Evolutionary conservation across 805 yeast genomes (phyloP), one percentile per base, ranked within the genome.

Genomic region (Ogataea neopini): DNA sequence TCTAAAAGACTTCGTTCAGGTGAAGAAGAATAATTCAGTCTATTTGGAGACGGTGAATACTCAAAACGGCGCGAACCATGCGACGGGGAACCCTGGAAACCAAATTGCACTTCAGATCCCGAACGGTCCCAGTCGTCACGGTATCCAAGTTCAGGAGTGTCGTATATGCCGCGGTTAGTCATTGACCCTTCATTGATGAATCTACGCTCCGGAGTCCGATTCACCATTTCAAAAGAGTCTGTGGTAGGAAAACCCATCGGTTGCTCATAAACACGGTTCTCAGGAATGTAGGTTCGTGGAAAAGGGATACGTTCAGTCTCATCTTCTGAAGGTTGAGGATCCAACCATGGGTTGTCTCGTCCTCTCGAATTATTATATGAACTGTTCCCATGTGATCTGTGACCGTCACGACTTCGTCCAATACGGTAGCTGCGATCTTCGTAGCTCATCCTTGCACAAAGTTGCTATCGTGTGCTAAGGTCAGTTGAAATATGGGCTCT

Each of bases 1-100:
- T 29, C 35, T 11, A 30, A 20, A 4, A 29, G 39, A 36, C 30
- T 40, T 33, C 19, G 19, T 17, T 51, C 51, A 3, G 63, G 61
- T 6, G 66, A 60, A 0, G 60, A 53, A 2, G 62, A 52, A 33
- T 50, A 53, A n/a, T 50, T 18, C 17, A 48, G 32, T 39, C 47
- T 50, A 17, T 50, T 53, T 2, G 61, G 59, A 4, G 61, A 53
- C 3, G 58, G 53, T 18, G 58, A 49, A 30, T 49, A 50, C n/a
- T 49, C 43, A 7, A 49, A 45, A 40, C 8, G 63, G 57, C 33
- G 32, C 23, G 25, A 22, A 6, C 8, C 25, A 8, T 22, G 25
- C 5, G 25, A 17, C 15, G 42, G 42, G 2, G 62, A 58, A 6
- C 51, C 44, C 1, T 54, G 51, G 13, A 15, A 25, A 14, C 40